Percentiles rank a stretch among this genome's conserved stretches.
Evolutionary conservation across 148 eudicot genomes (phyloP).

Genomic region (Rhododendron vialii): DNA sequence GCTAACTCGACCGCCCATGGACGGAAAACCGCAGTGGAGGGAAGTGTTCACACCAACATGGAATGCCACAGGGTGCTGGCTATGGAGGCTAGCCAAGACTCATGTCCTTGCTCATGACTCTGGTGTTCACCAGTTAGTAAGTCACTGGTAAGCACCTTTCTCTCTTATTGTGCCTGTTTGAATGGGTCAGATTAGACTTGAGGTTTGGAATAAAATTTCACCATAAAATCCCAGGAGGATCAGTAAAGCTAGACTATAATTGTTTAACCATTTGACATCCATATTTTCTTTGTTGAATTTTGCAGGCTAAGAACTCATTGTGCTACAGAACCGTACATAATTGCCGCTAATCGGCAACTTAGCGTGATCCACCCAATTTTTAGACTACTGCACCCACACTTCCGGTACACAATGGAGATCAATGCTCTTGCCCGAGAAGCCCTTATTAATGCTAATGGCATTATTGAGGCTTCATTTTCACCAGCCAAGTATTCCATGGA

Average conservation of each 20-base stretch:
- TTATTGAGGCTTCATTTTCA: slow-evolving; percentile 57
- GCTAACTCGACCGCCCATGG: slow-evolving; percentile 58
- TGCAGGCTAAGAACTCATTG: slow-evolving; percentile 82
- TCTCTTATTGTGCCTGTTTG: not conserved
- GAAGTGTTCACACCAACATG: slow-evolving; percentile 45
- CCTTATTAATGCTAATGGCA: slow-evolving; percentile 61
- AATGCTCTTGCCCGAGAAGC: slow-evolving; percentile 76
- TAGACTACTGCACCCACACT: slow-evolving; percentile 65
- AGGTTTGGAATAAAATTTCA: too few species aligned
- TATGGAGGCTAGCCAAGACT: slow-evolving; percentile 85
- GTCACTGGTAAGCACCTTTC: slow-evolving; percentile 60
- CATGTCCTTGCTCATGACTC: slow-evolving; percentile 49
- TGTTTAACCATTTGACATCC: not conserved
- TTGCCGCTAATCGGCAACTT: slow-evolving; percentile 64
- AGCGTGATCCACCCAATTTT: slow-evolving; percentile 81
- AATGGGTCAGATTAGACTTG: not conserved
- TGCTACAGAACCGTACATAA: slow-evolving; percentile 68
- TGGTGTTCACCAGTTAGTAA: slow-evolving; percentile 54
- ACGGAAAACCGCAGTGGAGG: slow-evolving; percentile 64
- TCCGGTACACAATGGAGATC: slow-evolving; percentile 92
- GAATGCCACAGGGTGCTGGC: slow-evolving; percentile 59
- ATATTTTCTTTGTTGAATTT: not conserved
- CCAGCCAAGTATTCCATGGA: slow-evolving; percentile 56
- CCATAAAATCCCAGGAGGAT: too few species aligned
- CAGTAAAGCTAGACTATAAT: too few species aligned